These are phyloP conservation scores for Bacterosira constricta DNA, from an alignment of 108 stramenopile genomes.

Conservation along the genomic window DNA sequence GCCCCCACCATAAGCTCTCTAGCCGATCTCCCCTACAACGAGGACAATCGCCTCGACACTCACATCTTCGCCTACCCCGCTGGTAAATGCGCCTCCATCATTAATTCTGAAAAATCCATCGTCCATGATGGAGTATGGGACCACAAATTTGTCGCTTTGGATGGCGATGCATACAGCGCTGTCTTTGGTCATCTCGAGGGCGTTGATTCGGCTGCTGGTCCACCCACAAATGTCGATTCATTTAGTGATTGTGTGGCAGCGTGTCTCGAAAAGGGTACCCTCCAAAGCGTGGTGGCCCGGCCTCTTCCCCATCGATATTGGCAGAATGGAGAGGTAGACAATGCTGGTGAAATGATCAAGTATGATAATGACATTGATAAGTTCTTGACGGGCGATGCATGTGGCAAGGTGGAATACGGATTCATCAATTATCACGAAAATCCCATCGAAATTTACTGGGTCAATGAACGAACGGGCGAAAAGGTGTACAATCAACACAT, in stretches of 20 bases:
- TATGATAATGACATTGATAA: constrained; percentile 25
- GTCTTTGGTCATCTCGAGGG: constrained; percentile 27
- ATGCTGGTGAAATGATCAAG: constrained; percentile 4
- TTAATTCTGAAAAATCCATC: neutral
- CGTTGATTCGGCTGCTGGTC: constrained; percentile 1
- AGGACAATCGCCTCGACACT: constrained; percentile 14
- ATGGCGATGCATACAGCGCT: constrained; percentile 16
- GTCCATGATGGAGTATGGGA: constrained; percentile 6
- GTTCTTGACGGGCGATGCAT: constrained; percentile 24
- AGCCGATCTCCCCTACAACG: constrained; percentile 33
- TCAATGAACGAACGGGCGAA: constrained; percentile 16
- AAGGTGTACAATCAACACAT: constrained; percentile 33
- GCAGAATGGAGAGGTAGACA: constrained; percentile 10
- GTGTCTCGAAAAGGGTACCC: constrained; percentile 46
- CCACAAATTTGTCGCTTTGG: constrained; percentile 16
- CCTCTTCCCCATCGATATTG: constrained; percentile 43
- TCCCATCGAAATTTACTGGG: constrained; percentile 60
- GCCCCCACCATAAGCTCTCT: neutral
- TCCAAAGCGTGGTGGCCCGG: constrained; percentile 21
- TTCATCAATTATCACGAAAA: constrained; percentile 51
- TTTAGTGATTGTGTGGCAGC: constrained; percentile 28
- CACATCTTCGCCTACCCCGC: constrained; percentile 38
- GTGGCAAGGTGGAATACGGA: constrained; percentile 53
- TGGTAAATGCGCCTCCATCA: neutral
- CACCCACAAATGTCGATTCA: neutral